Evolutionary conservation across 306 rosid genomes (phyloP).

Genomic region (Quercus dentata): DNA sequence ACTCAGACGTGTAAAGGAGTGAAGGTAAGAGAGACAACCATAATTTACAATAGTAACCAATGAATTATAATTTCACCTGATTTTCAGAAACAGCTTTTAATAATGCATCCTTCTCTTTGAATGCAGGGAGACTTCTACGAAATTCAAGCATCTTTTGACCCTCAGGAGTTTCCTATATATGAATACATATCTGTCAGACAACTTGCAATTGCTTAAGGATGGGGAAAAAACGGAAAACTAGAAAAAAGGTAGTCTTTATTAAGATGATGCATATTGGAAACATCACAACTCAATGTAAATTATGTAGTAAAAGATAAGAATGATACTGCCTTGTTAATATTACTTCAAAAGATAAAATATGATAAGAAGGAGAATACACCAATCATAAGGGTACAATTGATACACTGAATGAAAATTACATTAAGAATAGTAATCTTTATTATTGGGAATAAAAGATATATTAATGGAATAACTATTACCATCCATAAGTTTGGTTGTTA

Average conservation of each 20-base stretch:
- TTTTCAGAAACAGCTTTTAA: slow-evolving; percentile 61
- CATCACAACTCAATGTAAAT: no score
- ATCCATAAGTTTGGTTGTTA: no score
- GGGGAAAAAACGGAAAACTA: not conserved
- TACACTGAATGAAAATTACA: no score
- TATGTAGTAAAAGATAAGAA: no score
- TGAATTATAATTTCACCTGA: slow-evolving; percentile 51
- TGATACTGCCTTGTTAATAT: not conserved
- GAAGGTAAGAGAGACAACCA: not conserved
- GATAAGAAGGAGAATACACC: not conserved
- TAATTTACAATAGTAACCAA: not conserved
- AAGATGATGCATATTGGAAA: no score
- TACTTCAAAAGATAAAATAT: not conserved
- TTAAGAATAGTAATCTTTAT: no score
- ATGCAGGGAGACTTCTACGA: slow-evolving; percentile 84
- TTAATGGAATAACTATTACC: no score
- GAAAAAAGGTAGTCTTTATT: no score
- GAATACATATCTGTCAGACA: not conserved
- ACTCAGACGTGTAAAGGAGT: not conserved
- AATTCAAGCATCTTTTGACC: slow-evolving; percentile 77
- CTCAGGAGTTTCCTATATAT: slow-evolving; percentile 60
- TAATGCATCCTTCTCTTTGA: slow-evolving; percentile 72
- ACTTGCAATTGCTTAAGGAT: not conserved
- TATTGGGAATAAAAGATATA: no score
- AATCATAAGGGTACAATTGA: not conserved